These are phyloP conservation scores for Westerdykella aurantiaca DNA, from an alignment of 2,329 filamentous ascomycete genomes.

Conservation along the genomic window DNA sequence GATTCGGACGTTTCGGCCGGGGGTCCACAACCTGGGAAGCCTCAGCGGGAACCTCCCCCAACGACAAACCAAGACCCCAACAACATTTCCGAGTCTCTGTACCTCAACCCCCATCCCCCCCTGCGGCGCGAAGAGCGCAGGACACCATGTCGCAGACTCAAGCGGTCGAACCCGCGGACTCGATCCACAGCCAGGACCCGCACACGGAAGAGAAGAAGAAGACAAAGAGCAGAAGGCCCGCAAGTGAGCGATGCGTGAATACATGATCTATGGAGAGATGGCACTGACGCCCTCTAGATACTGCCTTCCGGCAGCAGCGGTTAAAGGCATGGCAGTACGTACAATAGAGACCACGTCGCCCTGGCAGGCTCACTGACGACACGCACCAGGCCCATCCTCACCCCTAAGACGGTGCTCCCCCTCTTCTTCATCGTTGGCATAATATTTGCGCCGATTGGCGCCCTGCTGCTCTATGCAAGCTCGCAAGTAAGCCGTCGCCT, in stretches of 20 bases:
- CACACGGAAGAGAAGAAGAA: slow-evolving; percentile 47
- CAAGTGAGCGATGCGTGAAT: slow-evolving; percentile 55
- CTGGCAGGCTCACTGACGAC: slow-evolving; percentile 34
- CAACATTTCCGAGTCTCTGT: slow-evolving; percentile 10
- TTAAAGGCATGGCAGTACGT: slow-evolving; percentile 97
- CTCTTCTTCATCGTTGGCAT: slow-evolving; percentile 87
- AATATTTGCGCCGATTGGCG: slow-evolving; percentile 90
- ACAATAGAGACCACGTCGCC: background rate
- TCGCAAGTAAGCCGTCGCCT: slow-evolving; percentile 53
- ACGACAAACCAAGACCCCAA: slow-evolving; percentile 7
- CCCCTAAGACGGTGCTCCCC: slow-evolving; percentile 85
- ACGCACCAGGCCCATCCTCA: slow-evolving; percentile 72
- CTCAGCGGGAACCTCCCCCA: background rate
- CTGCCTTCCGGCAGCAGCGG: slow-evolving; percentile 92
- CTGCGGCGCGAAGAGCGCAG: slow-evolving; percentile 19
- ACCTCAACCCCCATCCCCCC: slow-evolving; percentile 8
- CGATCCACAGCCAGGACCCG: slow-evolving; percentile 41
- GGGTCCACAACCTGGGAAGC: background rate
- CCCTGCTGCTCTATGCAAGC: slow-evolving; percentile 79
- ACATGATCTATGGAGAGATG: slow-evolving; percentile 2
- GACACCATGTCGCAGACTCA: slow-evolving; percentile 43
- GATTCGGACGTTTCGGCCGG: background rate
- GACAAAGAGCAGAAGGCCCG: slow-evolving; percentile 83
- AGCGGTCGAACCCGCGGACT: slow-evolving; percentile 40
- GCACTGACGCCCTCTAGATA: slow-evolving; percentile 56